Evolutionary conservation across 345 rosid species (phyloP), one percentile per base, ranked within the genome.

Genomic region (Moringa oleifera): DNA sequence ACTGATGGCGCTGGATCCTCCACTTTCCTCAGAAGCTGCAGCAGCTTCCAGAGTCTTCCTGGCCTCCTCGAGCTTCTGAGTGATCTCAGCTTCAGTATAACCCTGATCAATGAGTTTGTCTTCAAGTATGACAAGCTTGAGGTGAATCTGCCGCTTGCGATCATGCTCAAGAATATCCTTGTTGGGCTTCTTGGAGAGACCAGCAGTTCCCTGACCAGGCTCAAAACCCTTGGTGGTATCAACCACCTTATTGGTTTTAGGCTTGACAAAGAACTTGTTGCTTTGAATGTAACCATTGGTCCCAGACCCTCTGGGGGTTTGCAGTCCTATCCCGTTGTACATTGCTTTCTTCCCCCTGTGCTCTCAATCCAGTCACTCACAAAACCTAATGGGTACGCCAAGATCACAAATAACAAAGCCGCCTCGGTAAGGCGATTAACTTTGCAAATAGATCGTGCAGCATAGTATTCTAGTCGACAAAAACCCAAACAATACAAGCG

Each of bases 231-330:
- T 79, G 22, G 79, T 72, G 57, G 67, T 68, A 36, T 72, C 82
- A n/a, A 83, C 71, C 9, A 87, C 85, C 79, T 84, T 82, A 36
- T 82, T 88, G 11, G 93, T 84, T 73, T 71, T 91, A 5, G 86
- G 77, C 78, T 66, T 91, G 59, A 91, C 85, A 12, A 95, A 91
- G 55, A 95, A 95, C 78, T 80, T 90, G 75, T 87, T 94, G 50
- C 85, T 77, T 78, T 90, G 97, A 56, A 90, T 79, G 71, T 94
- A 85, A 0, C 99, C 99, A 56, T 94, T 94, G 20, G 99, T 94
- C 23, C 95, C 99, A 0, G 99, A 94, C n/a, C 99, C 99, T 53
- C 99, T 81, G 1, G 97, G 81, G 25, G 99, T 94, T 73, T 85
- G 96, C 53, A 94, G 70, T 1, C 96, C 99, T 31, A 88, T 88